phyloP scores from a whole-genome alignment of 2,329 filamentous ascomycete species.

The Botrytis tulipae region DNA sequence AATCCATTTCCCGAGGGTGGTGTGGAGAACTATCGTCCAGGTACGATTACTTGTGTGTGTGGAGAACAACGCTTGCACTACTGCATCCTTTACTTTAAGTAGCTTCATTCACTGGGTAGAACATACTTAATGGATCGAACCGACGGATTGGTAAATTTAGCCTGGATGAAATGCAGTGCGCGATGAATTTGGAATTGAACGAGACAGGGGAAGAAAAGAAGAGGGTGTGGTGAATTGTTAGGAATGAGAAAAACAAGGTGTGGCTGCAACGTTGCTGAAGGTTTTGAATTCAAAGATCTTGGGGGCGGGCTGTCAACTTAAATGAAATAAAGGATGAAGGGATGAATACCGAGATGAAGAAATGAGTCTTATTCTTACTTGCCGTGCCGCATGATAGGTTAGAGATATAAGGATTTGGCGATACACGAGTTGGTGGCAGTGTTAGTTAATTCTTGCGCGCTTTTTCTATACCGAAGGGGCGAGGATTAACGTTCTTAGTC shows the following conservation, averaged over 20 bases:
- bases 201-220: neutral
- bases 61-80: neutral
- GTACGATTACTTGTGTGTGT: neutral
- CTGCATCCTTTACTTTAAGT: neutral
- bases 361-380: neutral
- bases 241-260: neutral
- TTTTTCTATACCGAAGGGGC: neutral
- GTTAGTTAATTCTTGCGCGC: neutral
- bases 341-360: neutral
- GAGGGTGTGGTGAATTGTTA: neutral
- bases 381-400: neutral
- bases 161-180: neutral
- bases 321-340: neutral
- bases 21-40: neutral
- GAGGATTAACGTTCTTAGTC: neutral
- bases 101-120: neutral
- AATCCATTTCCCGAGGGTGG: neutral
- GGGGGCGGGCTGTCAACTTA: neutral
- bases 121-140: neutral
- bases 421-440: slow-evolving; percentile 6
- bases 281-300: neutral
- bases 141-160: neutral
- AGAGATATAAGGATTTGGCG: neutral
- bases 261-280: neutral
- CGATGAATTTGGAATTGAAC: neutral